Evolutionary conservation across 108 stramenopile genomes (phyloP).

Genomic region (Discostella pseudostelligera): DNA sequence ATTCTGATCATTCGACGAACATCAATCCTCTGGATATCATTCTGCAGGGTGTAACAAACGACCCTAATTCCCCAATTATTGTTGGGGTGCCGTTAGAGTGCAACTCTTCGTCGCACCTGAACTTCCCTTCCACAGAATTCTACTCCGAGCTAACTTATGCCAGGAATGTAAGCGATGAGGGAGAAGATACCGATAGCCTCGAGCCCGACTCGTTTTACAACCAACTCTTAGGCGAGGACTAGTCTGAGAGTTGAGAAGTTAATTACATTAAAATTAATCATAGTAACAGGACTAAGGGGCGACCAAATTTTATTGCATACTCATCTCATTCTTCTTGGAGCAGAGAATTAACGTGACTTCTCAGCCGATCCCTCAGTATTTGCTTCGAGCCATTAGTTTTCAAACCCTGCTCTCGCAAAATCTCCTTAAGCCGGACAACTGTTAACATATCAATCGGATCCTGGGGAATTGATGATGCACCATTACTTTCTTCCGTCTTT

Average conservation of each 20-base stretch:
- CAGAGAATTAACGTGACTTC: slow-evolving; percentile 65
- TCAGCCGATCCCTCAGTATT: slow-evolving; percentile 75
- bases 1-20: neutral
- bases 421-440: slow-evolving; percentile 75
- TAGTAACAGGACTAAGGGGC: no score
- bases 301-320: no score
- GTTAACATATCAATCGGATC: slow-evolving; percentile 80
- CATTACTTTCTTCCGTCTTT: slow-evolving; percentile 5
- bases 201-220: slow-evolving; percentile 50
- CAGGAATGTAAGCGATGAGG: slow-evolving; percentile 29
- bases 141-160: slow-evolving; percentile 30
- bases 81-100: slow-evolving; percentile 40
- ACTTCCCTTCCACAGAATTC: slow-evolving; percentile 8
- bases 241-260: no score
- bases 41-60: slow-evolving; percentile 16
- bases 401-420: slow-evolving; percentile 62
- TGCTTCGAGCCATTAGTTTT: slow-evolving; percentile 74
- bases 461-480: neutral
- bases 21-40: slow-evolving; percentile 26
- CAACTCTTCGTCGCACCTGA: slow-evolving; percentile 28
- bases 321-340: slow-evolving; percentile 35
- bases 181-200: slow-evolving; percentile 29
- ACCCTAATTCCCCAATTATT: slow-evolving; percentile 30
- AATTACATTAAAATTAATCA: neutral
- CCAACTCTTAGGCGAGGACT: slow-evolving; percentile 42